Conservation (phyloP, 208 protist species). For the Eutreptiella sp. region DNA sequence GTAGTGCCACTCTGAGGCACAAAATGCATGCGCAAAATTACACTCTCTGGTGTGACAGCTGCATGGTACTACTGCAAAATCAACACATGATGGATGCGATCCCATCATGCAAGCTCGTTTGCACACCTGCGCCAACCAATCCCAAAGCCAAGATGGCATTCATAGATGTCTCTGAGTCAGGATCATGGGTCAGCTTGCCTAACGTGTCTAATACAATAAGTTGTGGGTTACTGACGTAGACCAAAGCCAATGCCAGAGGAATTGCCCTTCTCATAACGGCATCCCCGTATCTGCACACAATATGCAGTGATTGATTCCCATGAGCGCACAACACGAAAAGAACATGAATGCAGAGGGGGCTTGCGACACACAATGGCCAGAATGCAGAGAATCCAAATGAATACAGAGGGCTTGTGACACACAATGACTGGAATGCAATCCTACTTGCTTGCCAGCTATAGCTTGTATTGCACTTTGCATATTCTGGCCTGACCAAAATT, state of each 20-base stretch:
- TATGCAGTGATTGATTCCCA: no score
- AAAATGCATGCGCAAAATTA: no score
- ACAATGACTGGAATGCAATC: no score
- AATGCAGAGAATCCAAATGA: no score
- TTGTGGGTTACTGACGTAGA: slow-evolving; percentile 89
- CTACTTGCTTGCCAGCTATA: no score
- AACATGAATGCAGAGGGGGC: no score
- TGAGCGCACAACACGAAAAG: slow-evolving; percentile 1
- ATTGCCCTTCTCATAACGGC: slow-evolving; percentile 80
- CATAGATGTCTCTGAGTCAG: slow-evolving; percentile 79
- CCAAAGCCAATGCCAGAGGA: slow-evolving; percentile 94
- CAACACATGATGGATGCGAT: background rate
- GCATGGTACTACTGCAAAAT: background rate
- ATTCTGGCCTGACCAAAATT: no score
- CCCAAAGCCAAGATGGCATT: slow-evolving; percentile 93
- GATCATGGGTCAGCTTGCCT: slow-evolving; percentile 95
- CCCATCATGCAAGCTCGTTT: background rate
- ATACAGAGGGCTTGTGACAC: no score
- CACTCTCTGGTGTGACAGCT: slow-evolving; percentile 1
- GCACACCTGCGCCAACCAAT: slow-evolving; percentile 52
- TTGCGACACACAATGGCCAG: no score
- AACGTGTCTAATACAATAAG: slow-evolving; percentile 95
- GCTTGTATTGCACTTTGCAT: no score
- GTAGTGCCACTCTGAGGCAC: no score
- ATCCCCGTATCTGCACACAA: slow-evolving; percentile 56